Evolutionary conservation across 345 rosid species (phyloP).

Genomic region (Physaria fendleri): DNA sequence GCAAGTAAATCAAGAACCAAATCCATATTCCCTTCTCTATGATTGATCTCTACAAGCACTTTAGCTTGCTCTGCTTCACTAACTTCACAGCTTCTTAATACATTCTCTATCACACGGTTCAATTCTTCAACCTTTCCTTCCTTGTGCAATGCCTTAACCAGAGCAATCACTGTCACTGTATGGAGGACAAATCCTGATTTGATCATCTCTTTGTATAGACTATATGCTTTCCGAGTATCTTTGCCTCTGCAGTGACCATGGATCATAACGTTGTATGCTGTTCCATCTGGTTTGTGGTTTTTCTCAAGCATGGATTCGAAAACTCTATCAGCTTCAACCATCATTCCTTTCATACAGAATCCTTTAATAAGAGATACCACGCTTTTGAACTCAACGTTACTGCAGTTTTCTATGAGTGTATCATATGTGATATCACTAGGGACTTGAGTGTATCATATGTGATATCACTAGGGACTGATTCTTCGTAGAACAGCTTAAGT

Average conservation of each 20-base stretch:
- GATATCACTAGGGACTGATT: slow-evolving; percentile 57
- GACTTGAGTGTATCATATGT: slow-evolving; percentile 59
- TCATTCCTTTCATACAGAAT: slow-evolving; percentile 89
- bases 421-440: slow-evolving; percentile 60
- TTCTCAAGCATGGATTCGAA: slow-evolving; percentile 61
- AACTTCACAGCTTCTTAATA: slow-evolving; percentile 66
- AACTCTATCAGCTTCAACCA: slow-evolving; percentile 72
- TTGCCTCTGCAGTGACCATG: slow-evolving; percentile 79
- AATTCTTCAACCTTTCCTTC: slow-evolving; percentile 51
- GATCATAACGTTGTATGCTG: slow-evolving; percentile 64
- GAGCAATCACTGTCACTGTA: slow-evolving; percentile 56
- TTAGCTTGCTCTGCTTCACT: slow-evolving; percentile 71
- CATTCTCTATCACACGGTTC: slow-evolving; percentile 43
- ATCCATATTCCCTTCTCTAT: slow-evolving; percentile 84
- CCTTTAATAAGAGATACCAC: slow-evolving; percentile 71
- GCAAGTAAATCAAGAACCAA: slow-evolving; percentile 57
- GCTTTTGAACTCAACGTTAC: slow-evolving; percentile 53
- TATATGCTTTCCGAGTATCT: slow-evolving; percentile 50
- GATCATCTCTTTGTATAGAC: slow-evolving; percentile 65
- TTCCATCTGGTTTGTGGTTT: slow-evolving; percentile 55
- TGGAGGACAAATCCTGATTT: slow-evolving; percentile 51
- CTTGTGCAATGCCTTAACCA: slow-evolving; percentile 53
- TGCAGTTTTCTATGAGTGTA: slow-evolving; percentile 65
- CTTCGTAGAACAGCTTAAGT: slow-evolving; percentile 71
- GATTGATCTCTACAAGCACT: slow-evolving; percentile 66